Conservation (phyloP, 495 filamentous ascomycete species). For the Neurospora sp. region DNA sequence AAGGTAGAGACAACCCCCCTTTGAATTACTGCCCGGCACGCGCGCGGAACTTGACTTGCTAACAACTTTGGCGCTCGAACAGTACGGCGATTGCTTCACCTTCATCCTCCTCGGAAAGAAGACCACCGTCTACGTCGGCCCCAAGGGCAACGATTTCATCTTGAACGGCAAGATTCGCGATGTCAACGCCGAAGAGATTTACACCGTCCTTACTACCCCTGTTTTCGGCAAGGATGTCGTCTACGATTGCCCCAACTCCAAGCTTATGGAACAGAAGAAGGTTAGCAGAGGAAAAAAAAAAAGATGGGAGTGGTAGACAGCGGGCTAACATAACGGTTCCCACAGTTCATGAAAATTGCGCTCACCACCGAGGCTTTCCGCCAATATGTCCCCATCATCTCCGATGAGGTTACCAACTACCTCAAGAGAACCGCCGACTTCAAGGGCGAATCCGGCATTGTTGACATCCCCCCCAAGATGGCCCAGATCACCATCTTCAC, state of each 20-base stretch:
- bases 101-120: constrained; percentile 70
- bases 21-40: neutral
- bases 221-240: constrained; percentile 82
- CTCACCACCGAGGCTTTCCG: constrained; percentile 68
- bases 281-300: constrained; percentile 7
- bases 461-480: constrained; percentile 60
- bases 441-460: constrained; percentile 52
- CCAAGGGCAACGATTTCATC: constrained; percentile 78
- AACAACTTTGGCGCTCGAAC: constrained; percentile 1
- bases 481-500: constrained; percentile 82
- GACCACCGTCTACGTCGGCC: constrained; percentile 66
- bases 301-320: neutral
- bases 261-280: constrained; percentile 42
- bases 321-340: neutral
- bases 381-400: constrained; percentile 69
- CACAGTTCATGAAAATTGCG: constrained; percentile 75
- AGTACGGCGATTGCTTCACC: constrained; percentile 50
- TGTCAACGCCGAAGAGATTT: constrained; percentile 74
- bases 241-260: constrained; percentile 79
- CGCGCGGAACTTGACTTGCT: neutral
- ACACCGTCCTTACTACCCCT: constrained; percentile 70
- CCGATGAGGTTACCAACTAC: constrained; percentile 61
- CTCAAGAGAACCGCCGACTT: constrained; percentile 55
- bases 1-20: constrained; percentile 46
- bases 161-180: constrained; percentile 77